Conservation (phyloP, 2,329 filamentous ascomycete species). For the Fusarium graminum region DNA sequence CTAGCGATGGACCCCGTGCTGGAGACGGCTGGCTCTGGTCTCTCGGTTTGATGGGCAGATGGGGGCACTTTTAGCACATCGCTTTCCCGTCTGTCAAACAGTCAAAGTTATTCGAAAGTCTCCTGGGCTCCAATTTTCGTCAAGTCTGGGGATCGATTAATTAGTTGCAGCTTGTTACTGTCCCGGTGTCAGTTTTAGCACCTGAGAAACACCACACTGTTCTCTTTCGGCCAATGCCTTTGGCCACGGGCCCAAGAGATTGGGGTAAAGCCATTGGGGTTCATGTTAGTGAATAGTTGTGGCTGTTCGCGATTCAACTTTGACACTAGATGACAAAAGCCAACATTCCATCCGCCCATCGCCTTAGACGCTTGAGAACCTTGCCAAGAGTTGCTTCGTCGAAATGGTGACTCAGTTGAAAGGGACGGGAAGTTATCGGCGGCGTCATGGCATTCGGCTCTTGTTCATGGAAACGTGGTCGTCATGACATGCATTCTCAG, state of each 20-base stretch:
- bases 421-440: conserved; percentile 16
- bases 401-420: conserved; percentile 31
- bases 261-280: conserved; percentile 42
- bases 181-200: conserved; percentile 38
- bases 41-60: conserved; percentile 18
- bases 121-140: conserved; percentile 22
- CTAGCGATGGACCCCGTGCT: conserved; percentile 40
- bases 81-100: conserved; percentile 15
- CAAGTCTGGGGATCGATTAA: conserved; percentile 43
- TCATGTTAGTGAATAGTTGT: conserved; percentile 26
- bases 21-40: conserved; percentile 45
- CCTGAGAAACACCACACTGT: conserved; percentile 13
- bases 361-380: conserved; percentile 2
- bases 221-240: conserved; percentile 37
- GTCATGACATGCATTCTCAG: conserved; percentile 45
- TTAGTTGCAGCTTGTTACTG: conserved; percentile 29
- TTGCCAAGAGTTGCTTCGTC: conserved; percentile 24
- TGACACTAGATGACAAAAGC: conserved; percentile 33
- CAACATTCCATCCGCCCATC: conserved; percentile 37
- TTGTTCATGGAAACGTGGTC: conserved; percentile 37
- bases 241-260: conserved; percentile 44
- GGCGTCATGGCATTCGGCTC: conserved; percentile 37
- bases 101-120: conserved; percentile 17
- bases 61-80: neutral
- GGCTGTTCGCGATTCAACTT: conserved; percentile 34